Percentiles rank a stretch among this genome's conserved stretches.
Conservation (phyloP, 2,329 filamentous ascomycete species). For the Phialophora verrucosa region DNA sequence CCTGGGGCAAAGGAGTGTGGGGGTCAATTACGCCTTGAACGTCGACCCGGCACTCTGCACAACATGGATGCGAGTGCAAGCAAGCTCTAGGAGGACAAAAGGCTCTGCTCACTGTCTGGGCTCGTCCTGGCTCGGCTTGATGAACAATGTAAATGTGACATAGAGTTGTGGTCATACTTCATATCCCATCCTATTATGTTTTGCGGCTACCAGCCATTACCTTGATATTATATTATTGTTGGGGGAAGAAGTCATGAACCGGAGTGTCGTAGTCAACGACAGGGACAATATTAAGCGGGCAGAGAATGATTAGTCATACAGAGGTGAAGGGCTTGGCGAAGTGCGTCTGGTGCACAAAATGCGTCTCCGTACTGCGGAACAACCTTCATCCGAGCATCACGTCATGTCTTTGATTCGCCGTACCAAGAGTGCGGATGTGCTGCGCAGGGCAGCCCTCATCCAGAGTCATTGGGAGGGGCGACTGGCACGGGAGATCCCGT, state of each 20-base stretch:
- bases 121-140: too few relatives aligned
- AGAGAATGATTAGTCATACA: too few relatives aligned
- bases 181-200: too few relatives aligned
- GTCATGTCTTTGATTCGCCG: background rate
- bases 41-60: conserved; percentile 1
- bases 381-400: background rate
- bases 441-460: background rate
- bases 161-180: background rate
- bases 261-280: too few relatives aligned
- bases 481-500: background rate
- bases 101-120: too few relatives aligned
- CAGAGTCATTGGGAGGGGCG: conserved; percentile 5
- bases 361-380: background rate
- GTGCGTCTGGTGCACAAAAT: background rate
- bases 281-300: too few relatives aligned
- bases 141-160: conserved; percentile 17
- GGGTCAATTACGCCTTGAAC: conserved; percentile 24
- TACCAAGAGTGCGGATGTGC: conserved; percentile 1
- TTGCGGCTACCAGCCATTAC: too few relatives aligned
- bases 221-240: too few relatives aligned
- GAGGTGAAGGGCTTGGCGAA: background rate
- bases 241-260: too few relatives aligned
- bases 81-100: too few relatives aligned
- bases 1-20: conserved; percentile 24
- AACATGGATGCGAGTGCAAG: too few relatives aligned